Evolutionary conservation across 768 basidiomycete genomes (phyloP), one percentile per base, ranked within the genome.

Genomic region (Pleurotus tuber-regium): DNA sequence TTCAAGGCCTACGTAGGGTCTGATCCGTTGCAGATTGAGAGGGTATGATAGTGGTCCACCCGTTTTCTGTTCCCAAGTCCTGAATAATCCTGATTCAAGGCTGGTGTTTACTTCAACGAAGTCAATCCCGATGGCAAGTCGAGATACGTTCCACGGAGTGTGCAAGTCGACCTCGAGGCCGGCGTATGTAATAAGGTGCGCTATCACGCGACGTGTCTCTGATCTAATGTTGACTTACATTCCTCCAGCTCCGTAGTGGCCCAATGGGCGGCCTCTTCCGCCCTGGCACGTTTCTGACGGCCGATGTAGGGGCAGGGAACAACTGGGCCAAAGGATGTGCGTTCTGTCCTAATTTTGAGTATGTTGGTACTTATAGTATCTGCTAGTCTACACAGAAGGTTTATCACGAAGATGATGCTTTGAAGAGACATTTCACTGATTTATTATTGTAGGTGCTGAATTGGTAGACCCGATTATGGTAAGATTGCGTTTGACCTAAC

Each of bases 291-390:
- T 96, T 79, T 63, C 64, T 94, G 41, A 79, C 80, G 30, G 77
- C 83, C 1, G 70, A 77, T 35, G 66, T 68, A 1, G 78, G 79
- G n/a, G 80, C 93, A 1, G 94, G 93, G 14, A 97, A 98, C 61
- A 96, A 95, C 57, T 97, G 92, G 89, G 93, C 92, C 12, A 96
- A 97, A 71, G 92, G 90, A 78, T 90, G 89, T 90, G 59, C 70
- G 86, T 73, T 52, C 29, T 2, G 1, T 56, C 48, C 18, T 30
- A 23, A 16, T 43, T 25, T 29, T n/a, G n/a, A n/a, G n/a, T n/a
- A n/a, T n/a, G n/a, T n/a, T 56, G 19, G 7, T 25, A 19, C 12
- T 16, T 24, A 12, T 5, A 3, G 30, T n/a, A 7, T 47, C 26
- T 52, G 25, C 29, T 53, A 90, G 89, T 83, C 68, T 96, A 95